These are phyloP conservation scores for Venturia effusa DNA, from an alignment of 2,329 filamentous ascomycete species.

Conservation along the genomic window DNA sequence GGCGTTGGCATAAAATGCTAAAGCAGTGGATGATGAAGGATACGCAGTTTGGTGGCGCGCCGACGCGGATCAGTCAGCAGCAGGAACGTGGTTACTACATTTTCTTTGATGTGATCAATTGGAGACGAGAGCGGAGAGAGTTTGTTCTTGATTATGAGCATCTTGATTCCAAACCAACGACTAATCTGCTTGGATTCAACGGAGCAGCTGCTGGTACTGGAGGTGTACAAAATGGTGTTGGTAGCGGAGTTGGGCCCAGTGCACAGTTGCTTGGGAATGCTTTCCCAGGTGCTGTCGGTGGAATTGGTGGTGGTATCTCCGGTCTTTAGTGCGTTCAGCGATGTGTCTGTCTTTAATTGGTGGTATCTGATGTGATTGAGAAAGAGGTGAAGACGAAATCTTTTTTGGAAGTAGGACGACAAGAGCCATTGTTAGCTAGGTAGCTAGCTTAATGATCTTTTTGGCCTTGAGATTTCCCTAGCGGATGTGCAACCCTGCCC, in stretches of 20 bases:
- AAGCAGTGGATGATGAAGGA: conserved; percentile 47
- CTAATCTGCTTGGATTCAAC: background rate
- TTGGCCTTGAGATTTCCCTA: background rate
- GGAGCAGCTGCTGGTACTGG: background rate
- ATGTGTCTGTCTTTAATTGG: background rate
- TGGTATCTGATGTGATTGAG: background rate
- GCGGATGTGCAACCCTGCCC: too few relatives aligned
- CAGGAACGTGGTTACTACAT: conserved; percentile 42
- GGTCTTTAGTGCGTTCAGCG: background rate
- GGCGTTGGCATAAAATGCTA: conserved; percentile 44
- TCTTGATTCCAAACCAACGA: conserved; percentile 33
- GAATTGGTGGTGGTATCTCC: background rate
- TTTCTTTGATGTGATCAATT: conserved; percentile 43
- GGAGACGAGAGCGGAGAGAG: conserved; percentile 42
- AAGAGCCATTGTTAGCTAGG: background rate
- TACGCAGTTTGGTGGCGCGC: conserved; percentile 25
- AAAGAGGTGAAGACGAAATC: background rate
- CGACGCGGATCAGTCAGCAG: conserved; percentile 34
- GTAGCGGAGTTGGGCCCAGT: background rate
- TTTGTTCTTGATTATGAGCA: conserved; percentile 42
- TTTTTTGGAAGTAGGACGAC: background rate
- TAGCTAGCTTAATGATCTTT: background rate
- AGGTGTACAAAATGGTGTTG: background rate
- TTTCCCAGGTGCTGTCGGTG: background rate
- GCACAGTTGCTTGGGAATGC: conserved; percentile 1